These are phyloP conservation scores for Metschnikowia noctiluminum DNA, from an alignment of 805 yeast genomes.

Conservation along the genomic window DNA sequence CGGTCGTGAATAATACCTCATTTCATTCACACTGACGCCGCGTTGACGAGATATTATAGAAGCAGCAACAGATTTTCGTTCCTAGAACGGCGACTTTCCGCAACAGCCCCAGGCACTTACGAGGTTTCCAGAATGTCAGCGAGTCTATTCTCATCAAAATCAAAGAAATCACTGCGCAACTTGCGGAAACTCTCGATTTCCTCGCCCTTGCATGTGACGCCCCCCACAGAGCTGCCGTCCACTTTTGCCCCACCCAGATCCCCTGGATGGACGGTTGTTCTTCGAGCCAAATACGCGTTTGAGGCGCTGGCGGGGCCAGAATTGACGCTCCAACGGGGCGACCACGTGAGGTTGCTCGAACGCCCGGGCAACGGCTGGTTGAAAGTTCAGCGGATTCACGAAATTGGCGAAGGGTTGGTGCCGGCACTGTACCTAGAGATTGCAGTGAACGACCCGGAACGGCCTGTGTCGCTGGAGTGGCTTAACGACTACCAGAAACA, in stretches of 20 bases:
- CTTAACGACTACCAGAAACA: conserved; percentile 19
- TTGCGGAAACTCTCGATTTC: conserved; percentile 3
- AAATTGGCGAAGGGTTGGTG: conserved; percentile 27
- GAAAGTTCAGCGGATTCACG: conserved; percentile 27
- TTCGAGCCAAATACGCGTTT: conserved; percentile 32
- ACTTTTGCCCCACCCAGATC: not conserved
- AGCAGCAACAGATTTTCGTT: not conserved
- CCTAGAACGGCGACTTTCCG: not conserved
- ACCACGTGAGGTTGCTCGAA: conserved; percentile 30
- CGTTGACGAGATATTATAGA: not conserved
- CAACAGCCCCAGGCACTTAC: not conserved
- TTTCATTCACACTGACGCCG: not conserved
- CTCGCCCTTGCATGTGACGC: conserved; percentile 1
- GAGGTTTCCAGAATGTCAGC: conserved; percentile 2
- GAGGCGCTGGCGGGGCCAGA: conserved; percentile 27
- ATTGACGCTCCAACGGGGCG: conserved; percentile 24
- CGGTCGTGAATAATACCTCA: not conserved
- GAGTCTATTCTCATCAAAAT: conserved; percentile 3
- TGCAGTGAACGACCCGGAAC: conserved; percentile 34
- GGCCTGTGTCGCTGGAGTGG: conserved; percentile 34
- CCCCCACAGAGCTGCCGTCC: conserved; percentile 4
- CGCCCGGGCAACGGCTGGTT: conserved; percentile 43
- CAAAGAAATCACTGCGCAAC: conserved; percentile 2
- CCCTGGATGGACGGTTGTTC: conserved; percentile 19
- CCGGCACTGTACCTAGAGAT: conserved; percentile 41